Base-by-base conservation (phyloP, 1,284 basidiomycete species). In the Salmacisia buchloeana region DNA sequence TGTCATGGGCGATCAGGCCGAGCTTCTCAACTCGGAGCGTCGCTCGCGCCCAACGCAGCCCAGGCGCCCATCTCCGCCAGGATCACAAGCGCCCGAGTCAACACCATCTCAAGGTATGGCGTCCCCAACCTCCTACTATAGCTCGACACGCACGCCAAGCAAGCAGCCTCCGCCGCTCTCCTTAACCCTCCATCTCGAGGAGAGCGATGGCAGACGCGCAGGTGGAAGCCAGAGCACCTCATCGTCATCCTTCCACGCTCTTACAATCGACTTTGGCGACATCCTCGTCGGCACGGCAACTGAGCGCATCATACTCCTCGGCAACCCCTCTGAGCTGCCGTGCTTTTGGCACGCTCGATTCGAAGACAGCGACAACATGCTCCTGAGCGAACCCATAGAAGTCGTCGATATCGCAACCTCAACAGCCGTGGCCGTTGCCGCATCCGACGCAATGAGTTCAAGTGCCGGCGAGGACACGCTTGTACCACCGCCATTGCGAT, bases 261-360 rank as follows among this genome's bases (percentile, higher is more conserved):
- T 39, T 2, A 65, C 67, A 35, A 60, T 77, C 52, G 75, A 78
- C 63, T 73, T 78, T 60, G 75, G 77, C 63, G 77, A 79, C 58
- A 65, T 78, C 34, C 65, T 77, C 31, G 76, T 77, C 6, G 75
- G 75, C 31, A 62, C 75, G 23, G 60, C 62, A 13, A 68, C 73
- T 10, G 61, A 67, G 10, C 70, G 70, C 33, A 65, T 63, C 18
- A 59, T 79, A 25, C 60, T 41, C 27, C 57, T 79, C 10, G 61
- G 65, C 57, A 78, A 78, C 61, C 43, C 64, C 25, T 67, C 72
- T 36, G 75, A 71, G 33, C 76, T 79, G 58, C 74, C 72, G n/a
- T 71, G 70, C 64, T 74, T 74, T 61, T 73, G 74, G 62, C 73
- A 75, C 59, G 64, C 71, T 21, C 69, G 69, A 57, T 63, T 72